Base-by-base conservation (phyloP, 345 rosid genomes). In the Capsella bursapastoris region DNA sequence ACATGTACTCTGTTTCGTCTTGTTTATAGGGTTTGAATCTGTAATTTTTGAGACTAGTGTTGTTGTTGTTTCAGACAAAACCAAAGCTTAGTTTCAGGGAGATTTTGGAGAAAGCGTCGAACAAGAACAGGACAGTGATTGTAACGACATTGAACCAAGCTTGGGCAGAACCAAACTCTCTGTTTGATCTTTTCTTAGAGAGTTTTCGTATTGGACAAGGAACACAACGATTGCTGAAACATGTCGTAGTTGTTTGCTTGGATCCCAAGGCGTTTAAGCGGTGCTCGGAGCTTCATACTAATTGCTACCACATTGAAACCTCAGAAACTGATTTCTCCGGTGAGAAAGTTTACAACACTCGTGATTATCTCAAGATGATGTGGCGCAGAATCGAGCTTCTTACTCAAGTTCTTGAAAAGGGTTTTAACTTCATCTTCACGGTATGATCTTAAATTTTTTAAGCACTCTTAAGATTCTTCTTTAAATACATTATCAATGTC, bases 401-500 rank as follows among this genome's bases (percentile, higher is more conserved):
- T 7, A 62, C 81, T 4, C 43, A 74, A 22, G 78, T 90, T 64
- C 92, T 90, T 37, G 49, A 79, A 58, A 68, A 81, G 84, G 92
- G 97, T 8, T 90, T 86, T 81, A 81, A 74, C 79, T 84, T 90
- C 78, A 75, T 90, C 3, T 87, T 88, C 72, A 86, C 93, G 90
- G 93, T 87, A 84, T 53, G 43, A 5, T 76, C 70, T 47, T 22
- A 12, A 38, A 13, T 50, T 5, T 43, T n/a, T 28, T n/a, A 0
- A 45, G 9, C n/a, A 13, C 40, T 64, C n/a, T 22, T 28, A 28
- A 14, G 5, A 63, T 59, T 37, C 15, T 59, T 29, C 5, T n/a
- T 28, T 28, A 48, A 45, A 15, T 64, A 13, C 5, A 18, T 15
- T 2, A 28, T 63, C 4, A 63, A 63, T 31, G 6, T 31, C 41